These are phyloP conservation scores for Imleria badia DNA, from an alignment of 768 basidiomycete species.

Conservation along the genomic window DNA sequence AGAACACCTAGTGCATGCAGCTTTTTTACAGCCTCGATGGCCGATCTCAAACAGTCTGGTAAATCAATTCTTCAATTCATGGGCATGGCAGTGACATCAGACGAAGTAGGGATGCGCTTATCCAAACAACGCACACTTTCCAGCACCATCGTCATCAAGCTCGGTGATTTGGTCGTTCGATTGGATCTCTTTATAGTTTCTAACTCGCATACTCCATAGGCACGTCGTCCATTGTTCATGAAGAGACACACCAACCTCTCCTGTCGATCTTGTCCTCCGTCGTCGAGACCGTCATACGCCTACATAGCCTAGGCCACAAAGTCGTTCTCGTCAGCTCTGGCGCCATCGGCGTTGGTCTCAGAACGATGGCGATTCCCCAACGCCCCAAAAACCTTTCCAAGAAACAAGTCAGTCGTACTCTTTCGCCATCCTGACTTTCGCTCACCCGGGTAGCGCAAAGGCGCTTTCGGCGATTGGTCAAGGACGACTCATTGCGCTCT, in stretches of 20 bases:
- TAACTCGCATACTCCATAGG: conserved; percentile 40
- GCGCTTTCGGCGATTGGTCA: conserved; percentile 97
- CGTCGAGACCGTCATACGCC: conserved; percentile 83
- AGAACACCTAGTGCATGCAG: background rate
- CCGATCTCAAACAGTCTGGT: conserved; percentile 10
- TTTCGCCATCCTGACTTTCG: background rate
- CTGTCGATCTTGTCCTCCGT: conserved; percentile 89
- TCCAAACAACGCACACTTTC: conserved; percentile 32
- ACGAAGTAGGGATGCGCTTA: conserved; percentile 16
- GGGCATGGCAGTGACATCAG: background rate
- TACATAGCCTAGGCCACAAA: conserved; percentile 82
- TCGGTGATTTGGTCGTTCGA: conserved; percentile 49
- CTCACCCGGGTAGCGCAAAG: conserved; percentile 43
- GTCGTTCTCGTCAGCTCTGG: conserved; percentile 96
- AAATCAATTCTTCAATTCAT: conserved; percentile 1
- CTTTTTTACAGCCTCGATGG: conserved; percentile 2
- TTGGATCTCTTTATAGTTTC: background rate
- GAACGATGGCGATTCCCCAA: conserved; percentile 82
- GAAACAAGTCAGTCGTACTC: conserved; percentile 71
- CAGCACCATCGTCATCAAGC: conserved; percentile 82
- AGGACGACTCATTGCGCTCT: conserved; percentile 91
- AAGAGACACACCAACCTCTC: conserved; percentile 88
- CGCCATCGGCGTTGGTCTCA: conserved; percentile 94
- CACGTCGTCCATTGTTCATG: conserved; percentile 95
- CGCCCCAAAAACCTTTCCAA: conserved; percentile 83